Evolutionary conservation across 352 stramenopile genomes (phyloP).

Genomic region (Elongisporangium prolatum): DNA sequence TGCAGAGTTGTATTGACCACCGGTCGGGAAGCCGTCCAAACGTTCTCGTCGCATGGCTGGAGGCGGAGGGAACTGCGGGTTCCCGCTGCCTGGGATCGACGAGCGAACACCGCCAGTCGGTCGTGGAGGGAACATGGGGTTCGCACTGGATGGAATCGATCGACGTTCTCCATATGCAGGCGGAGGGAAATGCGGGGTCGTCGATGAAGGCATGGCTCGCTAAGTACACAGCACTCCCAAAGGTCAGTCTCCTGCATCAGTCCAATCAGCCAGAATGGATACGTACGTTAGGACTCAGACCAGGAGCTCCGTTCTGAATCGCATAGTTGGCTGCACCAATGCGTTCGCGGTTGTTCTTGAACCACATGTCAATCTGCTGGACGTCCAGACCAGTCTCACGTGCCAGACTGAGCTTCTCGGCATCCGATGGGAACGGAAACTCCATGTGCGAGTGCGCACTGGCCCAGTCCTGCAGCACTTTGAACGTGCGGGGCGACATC

Average conservation of each 20-base stretch:
- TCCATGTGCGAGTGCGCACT: conserved; percentile 50
- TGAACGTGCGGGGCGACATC: conserved; percentile 63
- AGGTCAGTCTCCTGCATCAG: conserved; percentile 1
- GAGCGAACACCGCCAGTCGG: conserved; percentile 26
- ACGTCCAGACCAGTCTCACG: conserved; percentile 71
- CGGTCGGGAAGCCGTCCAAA: conserved; percentile 5
- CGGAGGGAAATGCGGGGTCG: conserved; percentile 55
- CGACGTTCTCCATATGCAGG: conserved; percentile 44
- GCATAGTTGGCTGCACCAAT: conserved; percentile 22
- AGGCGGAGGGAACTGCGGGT: conserved; percentile 56
- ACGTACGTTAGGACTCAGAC: conserved; percentile 18
- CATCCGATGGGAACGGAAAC: conserved; percentile 57
- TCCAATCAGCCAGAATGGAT: too few relatives aligned
- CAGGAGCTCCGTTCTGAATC: conserved; percentile 15
- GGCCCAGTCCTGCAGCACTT: conserved; percentile 83
- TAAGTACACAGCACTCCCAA: conserved; percentile 5
- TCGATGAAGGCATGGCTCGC: conserved; percentile 48
- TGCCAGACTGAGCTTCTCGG: conserved; percentile 70
- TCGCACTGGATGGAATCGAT: conserved; percentile 60
- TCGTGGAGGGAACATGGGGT: conserved; percentile 71
- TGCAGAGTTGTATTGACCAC: neutral
- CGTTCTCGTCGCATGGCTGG: conserved; percentile 31
- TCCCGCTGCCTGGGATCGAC: conserved; percentile 48
- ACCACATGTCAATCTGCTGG: conserved; percentile 81
- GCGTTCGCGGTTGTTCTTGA: conserved; percentile 74